Percentiles rank a stretch among this genome's conserved stretches.
These are phyloP conservation scores for Yarrowia sp. DNA, from an alignment of 805 yeast genomes.

Conservation along the genomic window DNA sequence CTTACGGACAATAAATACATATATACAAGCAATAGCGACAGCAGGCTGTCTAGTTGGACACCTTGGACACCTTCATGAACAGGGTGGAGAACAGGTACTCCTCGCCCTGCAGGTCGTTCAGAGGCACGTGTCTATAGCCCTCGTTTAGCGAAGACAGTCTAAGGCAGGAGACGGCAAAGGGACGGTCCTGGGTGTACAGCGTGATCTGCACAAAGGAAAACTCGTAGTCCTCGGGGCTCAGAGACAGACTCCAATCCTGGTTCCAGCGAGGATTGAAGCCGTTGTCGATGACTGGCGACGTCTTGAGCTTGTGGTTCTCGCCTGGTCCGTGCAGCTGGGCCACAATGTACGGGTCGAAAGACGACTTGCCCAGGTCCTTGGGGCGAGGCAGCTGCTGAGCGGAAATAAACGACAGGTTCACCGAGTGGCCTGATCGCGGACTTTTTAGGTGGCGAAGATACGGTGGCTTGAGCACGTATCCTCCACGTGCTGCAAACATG, in stretches of 20 bases:
- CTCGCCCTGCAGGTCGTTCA: constrained; percentile 79
- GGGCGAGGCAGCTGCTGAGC: constrained; percentile 84
- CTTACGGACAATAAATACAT: background rate
- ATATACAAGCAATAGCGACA: constrained; percentile 4
- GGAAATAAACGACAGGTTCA: constrained; percentile 56
- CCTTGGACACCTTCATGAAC: constrained; percentile 41
- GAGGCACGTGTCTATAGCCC: constrained; percentile 81
- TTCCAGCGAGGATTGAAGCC: constrained; percentile 92
- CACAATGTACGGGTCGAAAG: constrained; percentile 59
- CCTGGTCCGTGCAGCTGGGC: constrained; percentile 55
- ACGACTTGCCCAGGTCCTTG: constrained; percentile 48
- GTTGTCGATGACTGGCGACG: constrained; percentile 44
- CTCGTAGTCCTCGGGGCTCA: constrained; percentile 32
- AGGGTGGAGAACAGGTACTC: constrained; percentile 61
- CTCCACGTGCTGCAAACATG: constrained; percentile 64
- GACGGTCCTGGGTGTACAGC: constrained; percentile 38
- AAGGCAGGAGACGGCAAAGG: constrained; percentile 59
- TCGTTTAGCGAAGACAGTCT: constrained; percentile 61
- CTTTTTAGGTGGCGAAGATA: constrained; percentile 40
- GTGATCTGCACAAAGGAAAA: constrained; percentile 42
- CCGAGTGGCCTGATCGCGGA: constrained; percentile 14
- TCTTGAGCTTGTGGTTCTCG: constrained; percentile 19
- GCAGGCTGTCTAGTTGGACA: background rate
- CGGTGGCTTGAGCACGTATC: constrained; percentile 77
- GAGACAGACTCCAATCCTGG: constrained; percentile 40